Base-by-base conservation (phyloP, 1,139 yeast genomes). In the Chernovozyma aurita region DNA sequence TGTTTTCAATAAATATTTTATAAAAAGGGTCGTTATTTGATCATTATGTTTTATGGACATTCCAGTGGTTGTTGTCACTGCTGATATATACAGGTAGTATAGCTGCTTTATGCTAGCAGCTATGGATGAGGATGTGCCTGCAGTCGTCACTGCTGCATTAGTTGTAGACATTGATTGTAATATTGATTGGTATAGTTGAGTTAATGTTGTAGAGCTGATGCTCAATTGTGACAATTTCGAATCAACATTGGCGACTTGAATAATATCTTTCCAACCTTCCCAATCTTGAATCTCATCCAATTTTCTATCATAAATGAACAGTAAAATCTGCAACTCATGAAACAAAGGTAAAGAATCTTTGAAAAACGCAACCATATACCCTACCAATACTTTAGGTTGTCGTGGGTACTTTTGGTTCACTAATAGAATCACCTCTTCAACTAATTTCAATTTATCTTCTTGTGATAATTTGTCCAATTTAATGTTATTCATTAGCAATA, bases 351-450 rank as follows among this genome's bases (percentile, higher is more conserved):
- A 41, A 2, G 55, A 52, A 13, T 38, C 29, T 28, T 47, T 48
- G 40, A 57, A 66, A 29, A 66, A 46, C 1, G 69, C 52, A 0
- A 60, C 56, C 20, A 59, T 56, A 41, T 70, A 70, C 1, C 73
- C 74, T 6, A 65, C 48, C 11, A 65, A 48, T 3, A 67, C 56
- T 31, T 63, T 57, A 1, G 73, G 71, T 5, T 64, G 56, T 4
- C 44, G 42, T 0, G 62, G 55, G 38, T 53, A 69, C 40, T 61
- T 59, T 7, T 44, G 45, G 18, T 52, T 47, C 35, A 68, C 65
- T 18, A 69, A 46, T 9, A 50, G 42, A 36, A 69, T 48, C 2
- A 69, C 58, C 39, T 68, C 70, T 4, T 53, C 48, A 1, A 52
- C 59, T 31, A 65, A 48, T 9, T 36, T 30, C 2, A 32, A 27